A percentile compares a stretch with the other conserved stretches of the same genome.
Conservation (phyloP, 331 rosid genomes). For the Stylosanthes scabra region DNA sequence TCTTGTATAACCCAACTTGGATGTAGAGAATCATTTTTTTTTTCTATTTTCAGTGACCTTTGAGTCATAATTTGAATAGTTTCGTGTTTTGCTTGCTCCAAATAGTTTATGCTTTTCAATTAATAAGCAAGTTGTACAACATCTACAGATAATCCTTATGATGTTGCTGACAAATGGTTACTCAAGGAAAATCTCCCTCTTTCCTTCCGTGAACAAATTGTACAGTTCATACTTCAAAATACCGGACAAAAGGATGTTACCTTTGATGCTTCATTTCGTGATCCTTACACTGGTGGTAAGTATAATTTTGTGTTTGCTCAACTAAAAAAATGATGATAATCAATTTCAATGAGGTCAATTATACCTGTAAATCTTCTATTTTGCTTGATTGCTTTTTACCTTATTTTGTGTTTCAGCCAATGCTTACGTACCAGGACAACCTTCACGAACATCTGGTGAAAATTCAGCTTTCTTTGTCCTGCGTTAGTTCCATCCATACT, state of each 20-base stretch:
- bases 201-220: slow-evolving; percentile 90
- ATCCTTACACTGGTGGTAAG: slow-evolving; percentile 94
- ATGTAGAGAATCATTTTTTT: slow-evolving; percentile 26
- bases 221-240: slow-evolving; percentile 93
- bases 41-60: slow-evolving; percentile 13
- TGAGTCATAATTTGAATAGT: slow-evolving; percentile 3
- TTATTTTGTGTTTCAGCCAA: slow-evolving; percentile 62
- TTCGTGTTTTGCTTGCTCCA: slow-evolving; percentile 6
- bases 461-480: slow-evolving; percentile 20
- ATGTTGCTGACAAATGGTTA: slow-evolving; percentile 92
- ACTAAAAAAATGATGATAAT: slow-evolving; percentile 22
- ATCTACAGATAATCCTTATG: slow-evolving; percentile 84
- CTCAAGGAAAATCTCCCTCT: slow-evolving; percentile 87
- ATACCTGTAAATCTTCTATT: slow-evolving; percentile 32
- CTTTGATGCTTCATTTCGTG: slow-evolving; percentile 81
- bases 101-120: slow-evolving; percentile 10
- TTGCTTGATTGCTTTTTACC: slow-evolving; percentile 32
- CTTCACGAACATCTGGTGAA: slow-evolving; percentile 65
- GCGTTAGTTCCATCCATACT: slow-evolving; percentile 25
- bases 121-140: slow-evolving; percentile 28
- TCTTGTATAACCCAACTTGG: slow-evolving; percentile 23
- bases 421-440: slow-evolving; percentile 90
- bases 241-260: slow-evolving; percentile 73
- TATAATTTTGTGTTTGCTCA: slow-evolving; percentile 33
- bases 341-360: slow-evolving; percentile 29